Evolutionary conservation across 1,139 yeast genomes (phyloP).

Genomic region (Nakaseomyces bracarensis): DNA sequence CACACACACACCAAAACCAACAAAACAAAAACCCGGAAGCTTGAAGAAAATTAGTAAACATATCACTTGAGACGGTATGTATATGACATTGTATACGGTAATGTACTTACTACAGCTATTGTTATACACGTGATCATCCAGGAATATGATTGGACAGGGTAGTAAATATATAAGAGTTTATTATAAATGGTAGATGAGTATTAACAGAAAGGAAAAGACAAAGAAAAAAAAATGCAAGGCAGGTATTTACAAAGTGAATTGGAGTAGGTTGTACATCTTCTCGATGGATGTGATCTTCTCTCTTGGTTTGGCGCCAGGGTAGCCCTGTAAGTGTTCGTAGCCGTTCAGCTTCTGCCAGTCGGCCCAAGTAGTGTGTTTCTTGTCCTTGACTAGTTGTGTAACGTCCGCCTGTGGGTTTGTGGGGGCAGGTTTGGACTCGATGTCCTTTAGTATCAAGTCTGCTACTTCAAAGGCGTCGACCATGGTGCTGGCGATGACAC

Average conservation of each 20-base stretch:
- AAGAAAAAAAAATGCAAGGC: too few relatives aligned
- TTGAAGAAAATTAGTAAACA: too few relatives aligned
- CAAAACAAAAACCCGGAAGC: too few relatives aligned
- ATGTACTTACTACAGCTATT: background rate
- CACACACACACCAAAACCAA: too few relatives aligned
- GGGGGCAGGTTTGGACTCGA: conserved; percentile 14
- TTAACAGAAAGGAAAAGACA: too few relatives aligned
- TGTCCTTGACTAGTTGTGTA: conserved; percentile 17
- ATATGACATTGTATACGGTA: background rate
- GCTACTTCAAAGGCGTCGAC: conserved; percentile 75
- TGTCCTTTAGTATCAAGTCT: conserved; percentile 52
- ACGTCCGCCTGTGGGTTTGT: background rate
- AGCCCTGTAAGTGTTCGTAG: conserved; percentile 47
- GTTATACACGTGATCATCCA: background rate
- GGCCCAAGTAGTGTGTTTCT: conserved; percentile 48
- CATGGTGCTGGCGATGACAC: conserved; percentile 90
- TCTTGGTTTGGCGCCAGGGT: conserved; percentile 43
- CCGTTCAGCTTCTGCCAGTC: conserved; percentile 61
- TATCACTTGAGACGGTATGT: too few relatives aligned
- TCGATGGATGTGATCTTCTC: conserved; percentile 14
- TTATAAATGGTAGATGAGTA: too few relatives aligned
- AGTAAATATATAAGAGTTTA: too few relatives aligned
- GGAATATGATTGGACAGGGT: background rate
- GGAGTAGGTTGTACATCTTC: background rate
- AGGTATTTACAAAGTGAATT: too few relatives aligned